Evolutionary conservation across 345 rosid genomes (phyloP), one percentile per base, ranked within the genome.

Genomic region (Dimocarpus longan): DNA sequence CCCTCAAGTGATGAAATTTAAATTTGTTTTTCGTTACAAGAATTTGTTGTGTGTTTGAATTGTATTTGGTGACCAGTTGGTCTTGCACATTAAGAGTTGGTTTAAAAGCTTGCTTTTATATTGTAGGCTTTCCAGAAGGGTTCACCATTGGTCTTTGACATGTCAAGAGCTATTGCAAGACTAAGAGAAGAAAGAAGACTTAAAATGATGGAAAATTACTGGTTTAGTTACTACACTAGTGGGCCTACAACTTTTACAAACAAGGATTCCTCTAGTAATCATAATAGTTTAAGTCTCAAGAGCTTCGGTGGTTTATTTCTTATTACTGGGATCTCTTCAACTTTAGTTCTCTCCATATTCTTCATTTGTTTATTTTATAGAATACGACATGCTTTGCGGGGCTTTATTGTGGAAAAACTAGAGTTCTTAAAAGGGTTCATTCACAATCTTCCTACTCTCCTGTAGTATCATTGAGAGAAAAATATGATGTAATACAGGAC

Each of bases 281-380:
- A 48, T 3, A 12, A 9, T 46, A 71, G 75, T 32, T 8, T 70
- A n/a, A 21, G 59, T 0, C 28, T 78, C 8, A 32, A 77, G 21
- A 79, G 40, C 15, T 86, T 86, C 18, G 26, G 79, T 2, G 88
- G 83, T 12, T 77, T 83, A 32, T 86, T 83, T 64, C 74, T 79
- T 21, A 77, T 86, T 28, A 77, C 78, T 2, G 88, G 82, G 13
- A 37, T 66, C 8, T 44, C 80, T 65, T 79, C 84, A 12, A 73
- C 79, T 43, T 40, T 40, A 50, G 85, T 83, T 65, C 52, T 83
- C n/a, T n/a, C 43, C 19, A 62, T 78, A 15, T 62, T 73, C 67
- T 50, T 73, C 9, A 50, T 54, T 28, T 44, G 32, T 6, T 43
- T 73, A 71, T 28, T 77, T 57, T 60, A 63, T 11, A 66, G 22